Percentiles rank a stretch among this genome's conserved stretches.
These are phyloP conservation scores for Sequoiadendron giganteum DNA, from an alignment of 75 land plant genomes.

Conservation along the genomic window DNA sequence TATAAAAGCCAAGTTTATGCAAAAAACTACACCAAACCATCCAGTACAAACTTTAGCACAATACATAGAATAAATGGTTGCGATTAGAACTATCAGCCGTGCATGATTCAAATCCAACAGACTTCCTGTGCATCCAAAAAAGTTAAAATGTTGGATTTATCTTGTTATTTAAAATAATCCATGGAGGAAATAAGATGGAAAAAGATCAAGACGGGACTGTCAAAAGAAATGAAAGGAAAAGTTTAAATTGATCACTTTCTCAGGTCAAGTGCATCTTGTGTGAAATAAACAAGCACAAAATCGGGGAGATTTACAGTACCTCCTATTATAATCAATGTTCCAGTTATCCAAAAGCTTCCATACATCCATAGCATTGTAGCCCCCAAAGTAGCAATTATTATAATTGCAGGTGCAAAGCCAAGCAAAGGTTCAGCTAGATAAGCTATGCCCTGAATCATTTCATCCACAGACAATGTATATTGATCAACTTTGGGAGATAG, in stretches of 20 bases:
- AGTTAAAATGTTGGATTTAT: not conserved
- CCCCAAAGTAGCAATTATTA: slow-evolving; percentile 62
- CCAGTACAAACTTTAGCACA: slow-evolving; percentile 69
- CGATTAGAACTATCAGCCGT: slow-evolving; percentile 58
- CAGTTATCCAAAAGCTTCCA: slow-evolving; percentile 94
- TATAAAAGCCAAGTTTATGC: slow-evolving; percentile 75
- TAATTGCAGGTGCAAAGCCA: slow-evolving; percentile 78
- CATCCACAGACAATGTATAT: not conserved
- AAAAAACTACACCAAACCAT: slow-evolving; percentile 68
- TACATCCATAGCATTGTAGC: slow-evolving; percentile 74
- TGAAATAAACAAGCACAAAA: not conserved
- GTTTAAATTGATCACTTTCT: not conserved
- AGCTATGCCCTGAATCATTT: slow-evolving; percentile 61
- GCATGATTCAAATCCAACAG: slow-evolving; percentile 66
- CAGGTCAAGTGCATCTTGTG: not conserved
- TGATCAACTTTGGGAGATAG: not conserved
- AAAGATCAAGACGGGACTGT: not conserved
- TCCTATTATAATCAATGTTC: slow-evolving; percentile 71
- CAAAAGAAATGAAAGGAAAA: not conserved
- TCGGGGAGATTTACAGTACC: slow-evolving; percentile 44
- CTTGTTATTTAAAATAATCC: not conserved
- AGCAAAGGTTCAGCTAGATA: slow-evolving; percentile 53
- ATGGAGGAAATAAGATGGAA: not conserved
- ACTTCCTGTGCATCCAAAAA: slow-evolving; percentile 50
- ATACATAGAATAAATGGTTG: slow-evolving; percentile 66